phyloP scores from a whole-genome alignment of 176 grass and related monocot species.

The Hsuehochloa calcarea region DNA sequence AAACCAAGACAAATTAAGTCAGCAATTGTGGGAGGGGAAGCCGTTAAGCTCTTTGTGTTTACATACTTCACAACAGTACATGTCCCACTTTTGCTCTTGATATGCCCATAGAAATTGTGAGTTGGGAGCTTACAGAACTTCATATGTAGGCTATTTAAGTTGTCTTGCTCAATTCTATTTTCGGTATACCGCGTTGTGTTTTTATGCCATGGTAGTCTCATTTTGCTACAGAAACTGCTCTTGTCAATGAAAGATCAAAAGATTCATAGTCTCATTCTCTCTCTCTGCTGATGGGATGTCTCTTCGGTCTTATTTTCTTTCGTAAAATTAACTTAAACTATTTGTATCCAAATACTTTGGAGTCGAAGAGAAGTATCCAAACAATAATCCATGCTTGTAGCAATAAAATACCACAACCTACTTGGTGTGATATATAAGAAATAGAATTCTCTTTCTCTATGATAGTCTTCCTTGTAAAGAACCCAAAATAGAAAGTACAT shows the following conservation, averaged over 20 bases:
- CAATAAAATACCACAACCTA: too few species aligned
- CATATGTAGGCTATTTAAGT: constrained; percentile 38
- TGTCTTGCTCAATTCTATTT: constrained; percentile 13
- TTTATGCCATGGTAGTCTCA: neutral
- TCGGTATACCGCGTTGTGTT: neutral
- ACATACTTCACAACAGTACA: constrained; percentile 36
- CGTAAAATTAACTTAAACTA: too few species aligned
- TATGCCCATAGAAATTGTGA: constrained; percentile 37
- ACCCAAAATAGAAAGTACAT: too few species aligned
- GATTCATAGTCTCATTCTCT: neutral
- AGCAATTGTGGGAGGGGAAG: constrained; percentile 22
- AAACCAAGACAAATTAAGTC: constrained; percentile 72
- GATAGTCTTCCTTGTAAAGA: too few species aligned
- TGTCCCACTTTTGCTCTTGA: constrained; percentile 41
- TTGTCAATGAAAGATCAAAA: neutral
- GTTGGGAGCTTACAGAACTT: constrained; percentile 30
- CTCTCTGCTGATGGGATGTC: too few species aligned
- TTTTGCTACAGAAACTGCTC: constrained; percentile 32
- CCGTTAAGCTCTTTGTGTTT: constrained; percentile 39
- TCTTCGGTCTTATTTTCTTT: too few species aligned
- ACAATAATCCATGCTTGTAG: too few species aligned
- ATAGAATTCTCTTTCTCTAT: too few species aligned
- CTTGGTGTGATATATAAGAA: too few species aligned
- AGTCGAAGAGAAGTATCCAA: neutral
- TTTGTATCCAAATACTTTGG: too few species aligned